Base-by-base conservation (phyloP, 148 eudicot species). In the Chenopodium suecicum region DNA sequence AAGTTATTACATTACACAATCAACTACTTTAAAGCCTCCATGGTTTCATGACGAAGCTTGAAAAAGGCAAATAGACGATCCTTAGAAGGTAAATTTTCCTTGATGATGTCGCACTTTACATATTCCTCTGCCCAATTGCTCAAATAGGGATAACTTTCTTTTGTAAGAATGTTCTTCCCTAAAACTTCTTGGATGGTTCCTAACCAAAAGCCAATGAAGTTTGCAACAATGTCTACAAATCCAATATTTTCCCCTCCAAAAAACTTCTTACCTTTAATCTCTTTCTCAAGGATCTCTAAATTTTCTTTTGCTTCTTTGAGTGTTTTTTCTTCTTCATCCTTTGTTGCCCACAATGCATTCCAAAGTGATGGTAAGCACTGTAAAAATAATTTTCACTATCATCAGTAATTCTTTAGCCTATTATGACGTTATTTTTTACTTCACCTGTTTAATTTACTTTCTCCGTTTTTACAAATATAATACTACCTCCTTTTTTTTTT, bases 231-330 rank as follows among this genome's bases (percentile, higher is more conserved):
- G 75, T 88, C 90, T 4, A 84, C 85, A 17, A 83, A 73, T 3
- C 86, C 84, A 25, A 83, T 76, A 0, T 22, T 37, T 9, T 84
- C 83, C 9, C 89, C 88, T 52, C 87, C 90, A 47, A 88, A 88
- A 70, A 78, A 85, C 63, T 79, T 85, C 62, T 88, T 88, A 11
- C 83, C 84, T 63, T 70, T 54, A 2, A 87, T 76, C 78, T 85
- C 84, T 54, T 71, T 78, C 48, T 85, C 88, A 1, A 88, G 81
- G 60, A 80, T 52, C 20, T 37, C 64, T 34, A 88, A 76, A 67
- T 63, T 60, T 34, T 72, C 83, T 12, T 20, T 48, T 12, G 86
- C 79, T 77, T 88, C 90, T 69, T 85, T 62, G 7, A 56, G 29
- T 47, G 74, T 70, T 66, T 80, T 74, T 44, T 80, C 86, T 44